phyloP scores from a whole-genome alignment of 1,284 basidiomycete genomes.

The Caloboletus firmus region DNA sequence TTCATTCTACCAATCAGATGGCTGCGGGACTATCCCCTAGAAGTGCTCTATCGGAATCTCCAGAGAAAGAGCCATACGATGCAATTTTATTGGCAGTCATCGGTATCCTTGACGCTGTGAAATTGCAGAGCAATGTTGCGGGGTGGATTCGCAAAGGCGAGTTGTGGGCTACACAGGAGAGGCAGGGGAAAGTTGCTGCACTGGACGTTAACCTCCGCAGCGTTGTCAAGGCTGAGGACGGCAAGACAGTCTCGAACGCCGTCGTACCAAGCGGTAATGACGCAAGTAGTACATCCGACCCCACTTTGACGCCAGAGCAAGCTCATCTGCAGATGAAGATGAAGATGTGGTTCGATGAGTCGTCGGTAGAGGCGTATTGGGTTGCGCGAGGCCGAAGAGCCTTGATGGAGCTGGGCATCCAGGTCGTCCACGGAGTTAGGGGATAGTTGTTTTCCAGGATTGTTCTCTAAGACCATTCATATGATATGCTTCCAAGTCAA shows the following conservation, averaged over 20 bases:
- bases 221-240: not conserved
- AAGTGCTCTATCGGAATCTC: not conserved
- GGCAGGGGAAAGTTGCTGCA: not conserved
- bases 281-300: conserved; percentile 10
- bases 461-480: not conserved
- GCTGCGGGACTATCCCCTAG: not conserved
- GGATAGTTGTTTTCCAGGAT: conserved; percentile 6
- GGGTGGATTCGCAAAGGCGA: conserved; percentile 66
- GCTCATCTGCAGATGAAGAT: conserved; percentile 4
- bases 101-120: conserved; percentile 64
- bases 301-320: conserved; percentile 2
- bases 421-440: conserved; percentile 42
- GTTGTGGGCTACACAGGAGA: conserved; percentile 39
- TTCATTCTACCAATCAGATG: not conserved
- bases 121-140: conserved; percentile 61
- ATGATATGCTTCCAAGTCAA: conserved; percentile 1
- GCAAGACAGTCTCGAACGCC: not conserved
- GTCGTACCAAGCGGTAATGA: conserved; percentile 17
- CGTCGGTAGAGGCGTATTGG: conserved; percentile 49
- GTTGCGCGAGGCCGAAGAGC: conserved; percentile 48
- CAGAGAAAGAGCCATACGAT: conserved; percentile 44
- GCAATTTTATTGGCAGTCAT: conserved; percentile 67
- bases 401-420: conserved; percentile 50
- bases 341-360: conserved; percentile 59
- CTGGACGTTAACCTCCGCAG: not conserved